Base-by-base conservation (phyloP, 805 yeast species). In the Wickerhamomyces bisporus region DNA sequence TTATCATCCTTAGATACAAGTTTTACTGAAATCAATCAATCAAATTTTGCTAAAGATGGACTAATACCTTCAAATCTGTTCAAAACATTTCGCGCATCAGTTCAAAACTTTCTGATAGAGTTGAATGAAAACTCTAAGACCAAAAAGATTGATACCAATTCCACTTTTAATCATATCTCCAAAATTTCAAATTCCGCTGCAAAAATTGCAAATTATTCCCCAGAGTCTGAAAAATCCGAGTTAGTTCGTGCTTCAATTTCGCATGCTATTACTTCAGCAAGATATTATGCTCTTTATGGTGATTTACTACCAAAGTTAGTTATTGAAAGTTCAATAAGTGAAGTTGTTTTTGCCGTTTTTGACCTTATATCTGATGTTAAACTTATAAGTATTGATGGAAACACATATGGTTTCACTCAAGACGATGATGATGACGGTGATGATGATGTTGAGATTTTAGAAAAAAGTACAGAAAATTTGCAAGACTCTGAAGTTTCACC, bases 291-390 rank as follows among this genome's bases (percentile, higher is more conserved):
- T 1, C 63, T 79, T 10, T 81, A 83, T 48, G 65, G 73, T 4
- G 68, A 71, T n/a, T 52, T 85, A 3, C 61, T 86, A 39, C 96
- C 96, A 1, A 72, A 70, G 37, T 62, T 82, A 16, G 72, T 87
- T 3, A 71, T 88, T 15, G 82, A 86, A 59, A 74, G 87, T 17
- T 81, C 97, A 0, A 63, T 86, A 9, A 73, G 84, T 31, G 96
- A 88, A 52, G 64, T 88, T 26, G 70, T 81, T 7, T 81, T 79
- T 53, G 62, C 81, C 3, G 63, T 81, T 18, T 80, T 84, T 52
- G 84, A 80, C 45, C 68, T 80, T 38, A 52, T 82, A 15, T 64
- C 79, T 2, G 69, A 68, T 3, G 71, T 73, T 20, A 85, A 75
- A 47, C 58, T 77, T 35, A 62, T 54, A 27, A 34, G 26, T 4